phyloP scores from a whole-genome alignment of 768 basidiomycete species.

The Suillus spraguei region DNA sequence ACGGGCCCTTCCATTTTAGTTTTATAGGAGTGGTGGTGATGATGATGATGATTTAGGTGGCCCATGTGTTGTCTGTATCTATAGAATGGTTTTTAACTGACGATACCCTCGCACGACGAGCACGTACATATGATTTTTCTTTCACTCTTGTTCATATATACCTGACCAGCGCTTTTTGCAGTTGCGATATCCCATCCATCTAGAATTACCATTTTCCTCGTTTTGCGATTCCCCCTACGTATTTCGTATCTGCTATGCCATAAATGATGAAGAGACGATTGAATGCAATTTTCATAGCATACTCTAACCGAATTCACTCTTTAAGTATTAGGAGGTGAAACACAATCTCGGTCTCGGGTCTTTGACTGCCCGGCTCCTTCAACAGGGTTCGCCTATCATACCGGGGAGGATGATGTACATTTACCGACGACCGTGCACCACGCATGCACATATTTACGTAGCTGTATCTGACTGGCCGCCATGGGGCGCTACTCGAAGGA shows the following conservation, averaged over 20 bases:
- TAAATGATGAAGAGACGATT: neutral
- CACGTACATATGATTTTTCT: constrained; percentile 10
- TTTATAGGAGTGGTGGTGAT: neutral
- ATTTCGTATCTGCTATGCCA: constrained; percentile 1
- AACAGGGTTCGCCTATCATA: neutral
- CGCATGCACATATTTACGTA: neutral
- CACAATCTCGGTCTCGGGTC: neutral
- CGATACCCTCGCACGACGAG: constrained; percentile 9
- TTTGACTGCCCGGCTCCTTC: neutral
- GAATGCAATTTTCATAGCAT: neutral
- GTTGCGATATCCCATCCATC: constrained; percentile 14
- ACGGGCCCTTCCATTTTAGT: constrained; percentile 3
- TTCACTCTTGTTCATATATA: constrained; percentile 8
- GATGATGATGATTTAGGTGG: neutral
- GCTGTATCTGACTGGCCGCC: neutral
- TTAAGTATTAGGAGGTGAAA: neutral
- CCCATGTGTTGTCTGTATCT: constrained; percentile 14
- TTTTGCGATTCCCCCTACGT: constrained; percentile 18
- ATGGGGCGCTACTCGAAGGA: neutral
- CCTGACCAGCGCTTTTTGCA: constrained; percentile 11
- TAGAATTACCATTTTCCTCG: constrained; percentile 30
- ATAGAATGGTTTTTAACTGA: constrained; percentile 9
- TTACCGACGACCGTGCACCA: neutral
- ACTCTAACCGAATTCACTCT: neutral
- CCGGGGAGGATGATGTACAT: neutral